Conservation (phyloP, 306 rosid genomes). For the Sphenostylis stenocarpa region DNA sequence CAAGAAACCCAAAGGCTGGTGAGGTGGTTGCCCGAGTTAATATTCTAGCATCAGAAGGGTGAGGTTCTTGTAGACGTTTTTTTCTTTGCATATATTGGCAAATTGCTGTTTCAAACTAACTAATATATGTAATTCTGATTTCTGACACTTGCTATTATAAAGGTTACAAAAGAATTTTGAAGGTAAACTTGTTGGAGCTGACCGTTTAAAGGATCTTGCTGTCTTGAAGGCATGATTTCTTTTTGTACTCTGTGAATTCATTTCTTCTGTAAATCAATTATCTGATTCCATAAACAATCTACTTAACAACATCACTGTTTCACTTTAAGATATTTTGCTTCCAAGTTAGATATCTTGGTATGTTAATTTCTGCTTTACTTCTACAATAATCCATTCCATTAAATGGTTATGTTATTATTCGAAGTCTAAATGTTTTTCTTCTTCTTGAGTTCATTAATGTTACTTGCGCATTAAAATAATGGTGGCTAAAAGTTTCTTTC, state of each 20-base stretch:
- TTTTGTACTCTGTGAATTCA: slow-evolving; percentile 10
- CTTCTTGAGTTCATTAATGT: slow-evolving; percentile 8
- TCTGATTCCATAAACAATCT: background rate
- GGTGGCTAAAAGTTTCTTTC: background rate
- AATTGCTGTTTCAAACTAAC: background rate
- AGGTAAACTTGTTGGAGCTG: slow-evolving; percentile 90
- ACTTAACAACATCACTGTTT: background rate
- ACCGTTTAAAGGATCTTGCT: slow-evolving; percentile 97
- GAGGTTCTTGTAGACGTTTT: slow-evolving; percentile 40
- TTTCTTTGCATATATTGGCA: background rate
- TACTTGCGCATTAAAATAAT: background rate
- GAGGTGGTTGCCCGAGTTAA: slow-evolving; percentile 93
- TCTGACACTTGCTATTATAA: slow-evolving; percentile 31
- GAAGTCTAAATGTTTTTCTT: background rate
- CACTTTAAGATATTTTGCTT: slow-evolving; percentile 18
- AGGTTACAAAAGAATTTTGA: slow-evolving; percentile 90
- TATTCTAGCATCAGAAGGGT: slow-evolving; percentile 85
- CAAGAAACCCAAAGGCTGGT: slow-evolving; percentile 80
- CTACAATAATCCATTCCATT: background rate
- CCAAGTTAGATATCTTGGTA: slow-evolving; percentile 21
- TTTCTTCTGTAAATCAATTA: background rate
- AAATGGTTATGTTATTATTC: background rate
- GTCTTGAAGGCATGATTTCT: slow-evolving; percentile 65
- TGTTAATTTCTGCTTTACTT: background rate
- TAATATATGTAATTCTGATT: slow-evolving; percentile 22